phyloP scores from a whole-genome alignment of 2,329 filamentous ascomycete genomes.

The Botrytis aclada region DNA sequence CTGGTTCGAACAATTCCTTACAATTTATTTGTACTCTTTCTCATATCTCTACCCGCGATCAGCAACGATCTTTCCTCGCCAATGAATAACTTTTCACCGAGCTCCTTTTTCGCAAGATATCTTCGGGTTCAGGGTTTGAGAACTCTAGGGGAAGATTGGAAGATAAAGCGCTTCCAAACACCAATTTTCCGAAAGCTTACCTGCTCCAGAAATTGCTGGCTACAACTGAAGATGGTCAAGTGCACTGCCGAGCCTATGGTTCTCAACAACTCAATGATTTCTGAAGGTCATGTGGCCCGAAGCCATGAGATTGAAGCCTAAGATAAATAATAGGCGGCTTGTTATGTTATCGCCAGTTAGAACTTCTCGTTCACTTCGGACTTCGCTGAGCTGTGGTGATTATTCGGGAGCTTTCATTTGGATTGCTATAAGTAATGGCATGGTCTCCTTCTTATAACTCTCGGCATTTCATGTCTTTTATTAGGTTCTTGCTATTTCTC shows the following conservation, averaged over 20 bases:
- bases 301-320: background rate
- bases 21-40: background rate
- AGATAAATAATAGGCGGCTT: background rate
- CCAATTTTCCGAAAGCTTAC: background rate
- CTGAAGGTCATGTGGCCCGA: background rate
- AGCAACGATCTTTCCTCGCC: background rate
- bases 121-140: background rate
- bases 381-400: background rate
- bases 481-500: background rate
- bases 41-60: background rate
- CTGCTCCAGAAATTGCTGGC: background rate
- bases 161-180: background rate
- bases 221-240: background rate
- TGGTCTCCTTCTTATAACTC: background rate
- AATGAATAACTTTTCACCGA: background rate
- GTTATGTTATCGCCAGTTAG: background rate
- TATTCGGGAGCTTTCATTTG: background rate
- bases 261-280: background rate
- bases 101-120: background rate
- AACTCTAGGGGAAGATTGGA: background rate
- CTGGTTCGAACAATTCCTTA: background rate
- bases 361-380: background rate
- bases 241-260: background rate
- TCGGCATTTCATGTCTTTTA: background rate
- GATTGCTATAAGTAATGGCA: background rate